Conservation (phyloP, 176 grass and related monocot genomes). For the Carex scoparia region DNA sequence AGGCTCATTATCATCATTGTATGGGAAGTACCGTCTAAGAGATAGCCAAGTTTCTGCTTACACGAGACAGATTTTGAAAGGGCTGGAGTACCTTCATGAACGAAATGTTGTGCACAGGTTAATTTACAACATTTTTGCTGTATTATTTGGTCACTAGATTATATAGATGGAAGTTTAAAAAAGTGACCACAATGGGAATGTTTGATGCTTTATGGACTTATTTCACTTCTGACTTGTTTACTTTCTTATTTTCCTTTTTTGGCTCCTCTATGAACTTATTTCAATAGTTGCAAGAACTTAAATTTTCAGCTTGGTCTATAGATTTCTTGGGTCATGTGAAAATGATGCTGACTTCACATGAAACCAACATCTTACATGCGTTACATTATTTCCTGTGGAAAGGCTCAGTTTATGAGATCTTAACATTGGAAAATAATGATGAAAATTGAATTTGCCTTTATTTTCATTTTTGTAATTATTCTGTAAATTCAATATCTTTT, state of each 20-base stretch:
- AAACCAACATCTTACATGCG: too few species aligned
- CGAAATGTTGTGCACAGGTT: constrained; percentile 97
- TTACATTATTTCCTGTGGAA: background rate
- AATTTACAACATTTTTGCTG: background rate
- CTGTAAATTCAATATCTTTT: background rate
- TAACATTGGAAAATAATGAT: background rate
- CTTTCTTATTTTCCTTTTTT: too few species aligned
- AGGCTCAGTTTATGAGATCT: background rate
- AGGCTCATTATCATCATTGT: constrained; percentile 87
- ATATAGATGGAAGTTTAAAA: background rate
- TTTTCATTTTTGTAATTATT: background rate
- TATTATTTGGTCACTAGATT: background rate
- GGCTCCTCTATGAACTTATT: background rate
- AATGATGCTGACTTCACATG: background rate
- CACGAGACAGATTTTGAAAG: constrained; percentile 89
- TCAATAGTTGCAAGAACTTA: background rate
- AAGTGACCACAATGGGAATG: background rate
- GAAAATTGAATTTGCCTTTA: background rate
- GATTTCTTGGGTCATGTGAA: background rate
- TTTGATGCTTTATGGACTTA: background rate
- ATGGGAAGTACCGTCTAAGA: constrained; percentile 71
- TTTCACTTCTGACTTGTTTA: background rate
- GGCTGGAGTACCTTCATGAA: constrained; percentile 86
- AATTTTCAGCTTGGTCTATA: background rate
- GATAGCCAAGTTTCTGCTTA: constrained; percentile 91